phyloP scores from a whole-genome alignment of 2,329 filamentous ascomycete species.

The Exophiala aquamarina region DNA sequence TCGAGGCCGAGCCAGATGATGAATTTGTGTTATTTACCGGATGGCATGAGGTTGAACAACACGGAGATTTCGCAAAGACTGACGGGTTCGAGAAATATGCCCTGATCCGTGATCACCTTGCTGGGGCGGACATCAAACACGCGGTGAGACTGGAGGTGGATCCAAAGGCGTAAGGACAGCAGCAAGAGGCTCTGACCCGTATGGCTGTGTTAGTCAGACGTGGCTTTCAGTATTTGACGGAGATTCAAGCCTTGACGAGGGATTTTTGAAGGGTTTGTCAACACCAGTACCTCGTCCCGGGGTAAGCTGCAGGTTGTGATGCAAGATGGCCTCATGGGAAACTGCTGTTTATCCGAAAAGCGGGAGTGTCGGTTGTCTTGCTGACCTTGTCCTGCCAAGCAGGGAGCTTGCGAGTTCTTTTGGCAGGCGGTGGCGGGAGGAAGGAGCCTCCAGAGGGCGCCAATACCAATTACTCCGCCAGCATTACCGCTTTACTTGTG shows the following conservation, averaged over 20 bases:
- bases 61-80: slow-evolving; percentile 35
- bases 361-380: too few relatives aligned
- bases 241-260: background rate
- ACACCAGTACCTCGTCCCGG: background rate
- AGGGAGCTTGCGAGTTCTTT: too few relatives aligned
- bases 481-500: too few relatives aligned
- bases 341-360: too few relatives aligned
- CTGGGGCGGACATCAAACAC: slow-evolving; percentile 33
- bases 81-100: slow-evolving; percentile 34
- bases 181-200: background rate
- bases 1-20: slow-evolving; percentile 29
- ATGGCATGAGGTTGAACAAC: slow-evolving; percentile 39
- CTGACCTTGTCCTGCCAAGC: too few relatives aligned
- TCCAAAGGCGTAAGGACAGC: background rate
- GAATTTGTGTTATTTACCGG: slow-evolving; percentile 45
- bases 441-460: too few relatives aligned
- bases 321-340: too few relatives aligned
- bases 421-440: too few relatives aligned
- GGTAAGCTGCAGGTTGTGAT: background rate
- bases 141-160: slow-evolving; percentile 11
- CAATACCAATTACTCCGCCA: too few relatives aligned
- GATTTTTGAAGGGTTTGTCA: background rate
- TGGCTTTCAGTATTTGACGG: slow-evolving; percentile 9
- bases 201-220: background rate
- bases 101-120: slow-evolving; percentile 27